Evolutionary conservation across 202 grass and related monocot species (phyloP), one percentile per base, ranked within the genome.

Genomic region (Digitaria exilis): DNA sequence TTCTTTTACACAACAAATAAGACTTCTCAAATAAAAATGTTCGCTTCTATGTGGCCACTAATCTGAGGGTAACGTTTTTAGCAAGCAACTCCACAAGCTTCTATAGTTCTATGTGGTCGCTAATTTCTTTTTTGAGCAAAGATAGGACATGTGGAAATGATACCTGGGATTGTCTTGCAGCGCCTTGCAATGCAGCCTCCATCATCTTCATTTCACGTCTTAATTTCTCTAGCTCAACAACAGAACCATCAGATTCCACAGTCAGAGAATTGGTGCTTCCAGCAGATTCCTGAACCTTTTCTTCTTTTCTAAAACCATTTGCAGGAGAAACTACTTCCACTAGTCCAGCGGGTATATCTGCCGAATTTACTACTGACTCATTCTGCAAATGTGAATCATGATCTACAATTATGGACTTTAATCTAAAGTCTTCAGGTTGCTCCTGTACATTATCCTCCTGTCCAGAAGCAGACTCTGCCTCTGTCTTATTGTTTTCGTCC

Each of bases 81-180:
- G 37, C 22, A 34, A 59, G 67, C 29, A 62, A 84, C 19, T 52
- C 11, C 22, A 71, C 45, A 81, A 65, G 48, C 24, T 78, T 73
- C 37, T 39, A 39, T 39, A 39, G 18, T 78, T 73, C 37, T 39
- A 39, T 39, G 37, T 39, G 37, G 6, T 7, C 37, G 9, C 37
- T 18, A 56, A 67, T 78, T 4, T 73, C 30, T 52, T 82, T 24
- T 44, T 60, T 82, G 17, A 65, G 17, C 25, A 59, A 22, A 77
- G 45, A 59, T 19, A 57, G 65, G n/a, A 41, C 5, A 69, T 62
- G 69, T 45, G 11, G 52, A 80, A 66, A 90, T 67, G 55, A 82
- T 91, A 99, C 97, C 97, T 99, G 91, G 11, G 97, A 92, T 82
- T 99, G 96, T 81, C 96, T 94, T 82, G 96, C 93, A 84, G 96